Conservation (phyloP, 1,139 yeast genomes). For the Magnusiomyces suaveolens region DNA sequence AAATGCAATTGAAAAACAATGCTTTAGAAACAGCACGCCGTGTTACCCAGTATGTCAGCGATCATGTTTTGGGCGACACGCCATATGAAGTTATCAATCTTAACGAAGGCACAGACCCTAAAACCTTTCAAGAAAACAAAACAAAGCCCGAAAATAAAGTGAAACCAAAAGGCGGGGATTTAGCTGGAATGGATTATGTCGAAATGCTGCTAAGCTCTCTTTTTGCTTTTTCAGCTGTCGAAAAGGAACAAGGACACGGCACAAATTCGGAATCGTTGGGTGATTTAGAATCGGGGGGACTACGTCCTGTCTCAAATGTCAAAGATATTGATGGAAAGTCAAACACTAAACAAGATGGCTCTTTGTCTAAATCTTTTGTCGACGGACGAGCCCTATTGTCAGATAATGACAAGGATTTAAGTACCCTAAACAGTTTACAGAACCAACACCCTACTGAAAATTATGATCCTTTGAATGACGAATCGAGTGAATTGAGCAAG, state of each 20-base stretch:
- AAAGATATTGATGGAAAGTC: too few relatives aligned
- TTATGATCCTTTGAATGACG: neutral
- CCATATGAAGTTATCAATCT: neutral
- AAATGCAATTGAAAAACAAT: constrained; percentile 4
- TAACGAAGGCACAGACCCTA: constrained; percentile 7
- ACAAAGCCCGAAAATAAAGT: neutral
- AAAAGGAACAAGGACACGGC: neutral
- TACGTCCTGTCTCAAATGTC: too few relatives aligned
- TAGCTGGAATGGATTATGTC: neutral
- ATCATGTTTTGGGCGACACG: neutral
- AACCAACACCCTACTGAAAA: too few relatives aligned
- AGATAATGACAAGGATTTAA: too few relatives aligned
- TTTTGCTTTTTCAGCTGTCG: neutral
- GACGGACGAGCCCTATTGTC: too few relatives aligned
- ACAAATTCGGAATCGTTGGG: too few relatives aligned
- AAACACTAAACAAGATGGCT: too few relatives aligned
- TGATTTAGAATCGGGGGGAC: too few relatives aligned
- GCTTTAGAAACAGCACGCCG: constrained; percentile 2
- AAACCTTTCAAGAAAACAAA: neutral
- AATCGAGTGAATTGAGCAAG: neutral
- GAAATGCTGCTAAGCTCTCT: neutral
- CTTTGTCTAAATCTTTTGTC: too few relatives aligned
- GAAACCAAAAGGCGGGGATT: neutral
- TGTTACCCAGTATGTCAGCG: neutral
- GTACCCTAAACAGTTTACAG: too few relatives aligned